Conservation (phyloP, 2,329 filamentous ascomycete species). For the Bimuria novae-zelandiae region DNA sequence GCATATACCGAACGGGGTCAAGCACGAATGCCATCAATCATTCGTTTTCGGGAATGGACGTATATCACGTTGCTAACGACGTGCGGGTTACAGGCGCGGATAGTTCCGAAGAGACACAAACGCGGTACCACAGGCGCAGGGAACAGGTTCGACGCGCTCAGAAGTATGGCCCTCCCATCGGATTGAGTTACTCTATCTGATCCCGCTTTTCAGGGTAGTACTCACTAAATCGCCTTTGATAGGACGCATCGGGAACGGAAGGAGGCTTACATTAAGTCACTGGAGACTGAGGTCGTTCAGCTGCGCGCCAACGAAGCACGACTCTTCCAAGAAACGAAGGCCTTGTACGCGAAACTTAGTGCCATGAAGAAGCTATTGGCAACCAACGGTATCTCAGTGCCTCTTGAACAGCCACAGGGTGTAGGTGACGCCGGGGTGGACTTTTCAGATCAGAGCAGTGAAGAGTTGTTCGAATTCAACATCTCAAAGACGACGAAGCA, state of each 20-base stretch:
- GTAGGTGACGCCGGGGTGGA: background rate
- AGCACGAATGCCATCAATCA: background rate
- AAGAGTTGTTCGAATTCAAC: slow-evolving; percentile 16
- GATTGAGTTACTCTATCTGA: background rate
- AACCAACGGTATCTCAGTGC: slow-evolving; percentile 21
- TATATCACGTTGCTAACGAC: background rate
- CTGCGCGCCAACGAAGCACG: slow-evolving; percentile 38
- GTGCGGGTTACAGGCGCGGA: background rate
- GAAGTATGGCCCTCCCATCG: slow-evolving; percentile 18
- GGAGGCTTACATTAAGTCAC: slow-evolving; percentile 36
- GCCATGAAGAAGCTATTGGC: slow-evolving; percentile 25
- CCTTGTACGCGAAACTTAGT: slow-evolving; percentile 29
- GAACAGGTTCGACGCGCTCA: slow-evolving; percentile 47
- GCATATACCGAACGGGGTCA: no score
- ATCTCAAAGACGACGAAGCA: slow-evolving; percentile 1
- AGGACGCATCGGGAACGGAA: slow-evolving; percentile 42
- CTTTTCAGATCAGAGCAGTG: background rate
- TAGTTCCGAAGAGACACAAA: background rate
- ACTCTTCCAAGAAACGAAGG: slow-evolving; percentile 30
- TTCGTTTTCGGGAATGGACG: background rate
- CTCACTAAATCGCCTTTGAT: background rate
- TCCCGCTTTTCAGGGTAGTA: no score
- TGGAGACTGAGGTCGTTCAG: slow-evolving; percentile 35
- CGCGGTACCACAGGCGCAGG: slow-evolving; percentile 30
- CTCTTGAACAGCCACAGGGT: background rate